Evolutionary conservation across 495 filamentous ascomycete genomes (phyloP), one percentile per base, ranked within the genome.

Genomic region (Penicillium egyptiacum): DNA sequence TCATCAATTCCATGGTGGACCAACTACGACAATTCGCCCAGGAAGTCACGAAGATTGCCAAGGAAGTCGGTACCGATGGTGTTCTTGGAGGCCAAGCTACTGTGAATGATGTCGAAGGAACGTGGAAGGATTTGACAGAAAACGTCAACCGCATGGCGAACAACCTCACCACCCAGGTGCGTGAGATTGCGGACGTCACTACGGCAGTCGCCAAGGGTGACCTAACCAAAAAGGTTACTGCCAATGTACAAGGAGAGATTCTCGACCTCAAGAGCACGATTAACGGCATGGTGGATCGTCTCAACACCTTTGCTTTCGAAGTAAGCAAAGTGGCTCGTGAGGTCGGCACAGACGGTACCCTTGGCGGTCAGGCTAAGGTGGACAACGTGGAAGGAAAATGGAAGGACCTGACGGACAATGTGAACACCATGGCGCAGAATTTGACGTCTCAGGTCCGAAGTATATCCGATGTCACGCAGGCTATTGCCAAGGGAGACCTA

Each of bases 101-200:
- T 17, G 94, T 98, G 16, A 92, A 96, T 67, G 93, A 96, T 69
- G 94, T 98, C 9, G 90, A 98, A 74, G 94, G 94, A 45, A 97
- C 92, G 26, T 98, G 94, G 94, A 89, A 92, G 70, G 91, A 96
- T 69, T 76, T 98, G 54, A 98, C 94, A 8, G 92, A 96, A 66
- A 98, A 96, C 62, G 94, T 98, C 72, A 98, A 98, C 72, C 88
- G 92, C 42, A 97, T 99, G 93, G 94, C 94, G 66, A 96, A 92
- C 82, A 98, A 98, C 69, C 76, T 99, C 55, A 99, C 94, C 3
- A 97, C 93, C 0, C 94, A 99, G 73, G 94, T 99, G 62, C 88
- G 94, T 69, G 95, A 97, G 72, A 99, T 99, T 65, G 96, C 95
- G 33, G 91, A 95, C 65, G 94, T 99, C 62, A 99, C 94, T 2